Conservation (phyloP, 768 basidiomycete species). For the Botryobasidium botryosum region DNA sequence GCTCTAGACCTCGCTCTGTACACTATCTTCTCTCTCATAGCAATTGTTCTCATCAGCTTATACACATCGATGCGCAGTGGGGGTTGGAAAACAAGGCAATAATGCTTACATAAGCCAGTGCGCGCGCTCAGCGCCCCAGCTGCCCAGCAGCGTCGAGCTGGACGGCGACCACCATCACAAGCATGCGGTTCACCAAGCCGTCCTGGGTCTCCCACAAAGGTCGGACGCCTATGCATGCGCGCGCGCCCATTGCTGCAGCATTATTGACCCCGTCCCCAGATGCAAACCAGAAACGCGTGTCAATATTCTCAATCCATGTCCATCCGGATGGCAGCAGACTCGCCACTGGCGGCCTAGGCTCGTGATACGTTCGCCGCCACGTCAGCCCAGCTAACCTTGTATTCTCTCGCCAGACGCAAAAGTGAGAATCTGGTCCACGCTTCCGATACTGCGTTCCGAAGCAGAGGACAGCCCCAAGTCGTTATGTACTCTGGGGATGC, state of each 20-base stretch:
- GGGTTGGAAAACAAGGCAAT: no score
- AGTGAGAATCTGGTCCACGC: conserved; percentile 93
- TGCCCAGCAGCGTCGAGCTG: no score
- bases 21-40: no score
- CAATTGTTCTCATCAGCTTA: no score
- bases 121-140: no score
- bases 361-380: conserved; percentile 12
- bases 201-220: conserved; percentile 78
- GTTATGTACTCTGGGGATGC: conserved; percentile 81
- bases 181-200: conserved; percentile 78
- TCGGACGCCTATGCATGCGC: conserved; percentile 12
- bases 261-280: not conserved
- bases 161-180: no score
- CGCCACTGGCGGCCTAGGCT: conserved; percentile 86
- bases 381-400: not conserved
- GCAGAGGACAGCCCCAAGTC: conserved; percentile 71
- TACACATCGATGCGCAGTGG: no score
- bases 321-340: conserved; percentile 93
- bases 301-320: conserved; percentile 85
- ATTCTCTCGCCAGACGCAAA: conserved; percentile 47
- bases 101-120: no score
- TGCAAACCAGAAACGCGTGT: conserved; percentile 35
- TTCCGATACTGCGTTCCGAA: conserved; percentile 69
- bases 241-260: not conserved
- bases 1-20: no score